These are phyloP conservation scores for Arthromyces matolae DNA, from an alignment of 768 basidiomycete genomes.

Conservation along the genomic window DNA sequence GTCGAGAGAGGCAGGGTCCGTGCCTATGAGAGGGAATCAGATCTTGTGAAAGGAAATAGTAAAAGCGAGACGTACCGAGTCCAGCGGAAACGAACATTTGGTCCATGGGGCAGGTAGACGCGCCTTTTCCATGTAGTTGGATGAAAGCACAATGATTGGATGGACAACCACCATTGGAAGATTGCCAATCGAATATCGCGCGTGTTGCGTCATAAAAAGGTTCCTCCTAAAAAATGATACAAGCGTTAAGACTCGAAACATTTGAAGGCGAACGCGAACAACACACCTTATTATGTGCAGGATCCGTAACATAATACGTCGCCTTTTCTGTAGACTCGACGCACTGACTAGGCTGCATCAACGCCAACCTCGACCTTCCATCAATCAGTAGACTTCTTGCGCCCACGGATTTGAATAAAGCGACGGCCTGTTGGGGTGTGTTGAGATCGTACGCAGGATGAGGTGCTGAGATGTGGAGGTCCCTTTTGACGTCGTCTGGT, in stretches of 20 bases:
- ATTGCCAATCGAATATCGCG: conserved; percentile 38
- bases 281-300: conserved; percentile 42
- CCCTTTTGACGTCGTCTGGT: conserved; percentile 20
- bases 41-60: neutral
- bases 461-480: conserved; percentile 45
- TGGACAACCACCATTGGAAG: conserved; percentile 33
- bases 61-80: conserved; percentile 29
- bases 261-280: neutral
- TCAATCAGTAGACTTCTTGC: conserved; percentile 41
- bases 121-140: conserved; percentile 45
- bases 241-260: neutral
- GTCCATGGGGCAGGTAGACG: conserved; percentile 34
- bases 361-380: conserved; percentile 37
- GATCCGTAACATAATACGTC: conserved; percentile 42
- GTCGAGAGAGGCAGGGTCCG: conserved; percentile 19
- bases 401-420: conserved; percentile 34
- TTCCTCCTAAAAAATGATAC: conserved; percentile 30
- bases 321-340: conserved; percentile 16
- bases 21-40: conserved; percentile 13
- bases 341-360: conserved; percentile 29
- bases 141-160: conserved; percentile 39
- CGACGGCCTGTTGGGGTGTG: conserved; percentile 38
- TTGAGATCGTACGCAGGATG: conserved; percentile 39
- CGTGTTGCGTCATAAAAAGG: conserved; percentile 41
- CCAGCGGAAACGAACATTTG: conserved; percentile 44